phyloP scores from a whole-genome alignment of 108 stramenopile species.

The Fragilaria crotonensis region DNA sequence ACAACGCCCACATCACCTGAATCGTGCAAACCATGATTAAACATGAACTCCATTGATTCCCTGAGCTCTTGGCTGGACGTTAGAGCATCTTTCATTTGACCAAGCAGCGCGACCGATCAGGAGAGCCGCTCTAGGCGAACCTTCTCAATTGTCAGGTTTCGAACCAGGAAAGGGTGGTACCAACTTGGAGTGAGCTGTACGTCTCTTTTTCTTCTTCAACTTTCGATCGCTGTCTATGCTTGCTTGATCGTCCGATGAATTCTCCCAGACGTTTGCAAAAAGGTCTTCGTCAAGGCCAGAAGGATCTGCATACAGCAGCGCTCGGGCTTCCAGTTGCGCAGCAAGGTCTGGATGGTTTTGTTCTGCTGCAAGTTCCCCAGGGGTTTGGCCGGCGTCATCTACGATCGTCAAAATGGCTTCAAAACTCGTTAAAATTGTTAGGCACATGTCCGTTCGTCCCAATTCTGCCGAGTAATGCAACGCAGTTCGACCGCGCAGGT shows the following conservation, averaged over 20 bases:
- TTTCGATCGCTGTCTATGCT: no score
- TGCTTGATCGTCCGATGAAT: no score
- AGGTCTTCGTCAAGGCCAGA: slow-evolving; percentile 47
- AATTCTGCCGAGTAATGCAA: slow-evolving; percentile 50
- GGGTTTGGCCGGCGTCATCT: slow-evolving; percentile 26
- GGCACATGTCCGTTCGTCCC: slow-evolving; percentile 37
- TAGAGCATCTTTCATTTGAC: no score
- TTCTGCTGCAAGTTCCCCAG: slow-evolving; percentile 34
- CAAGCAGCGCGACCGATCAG: not conserved
- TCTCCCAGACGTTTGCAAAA: slow-evolving; percentile 10
- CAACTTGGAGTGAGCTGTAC: not conserved
- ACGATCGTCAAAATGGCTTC: slow-evolving; percentile 45
- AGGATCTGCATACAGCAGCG: slow-evolving; percentile 37
- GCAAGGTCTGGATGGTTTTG: slow-evolving; percentile 27
- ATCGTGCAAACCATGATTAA: no score
- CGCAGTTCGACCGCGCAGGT: slow-evolving; percentile 30
- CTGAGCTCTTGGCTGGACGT: no score
- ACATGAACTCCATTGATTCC: no score
- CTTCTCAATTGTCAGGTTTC: slow-evolving; percentile 13
- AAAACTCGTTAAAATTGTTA: slow-evolving; percentile 27
- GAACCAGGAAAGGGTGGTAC: slow-evolving; percentile 39
- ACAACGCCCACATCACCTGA: no score
- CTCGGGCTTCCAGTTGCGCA: slow-evolving; percentile 41
- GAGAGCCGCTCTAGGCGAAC: slow-evolving; percentile 7
- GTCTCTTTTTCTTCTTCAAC: no score